Percentiles rank a stretch among this genome's conserved stretches.
phyloP scores from a whole-genome alignment of 108 stramenopile genomes.

The Nitzschia sp. region DNA sequence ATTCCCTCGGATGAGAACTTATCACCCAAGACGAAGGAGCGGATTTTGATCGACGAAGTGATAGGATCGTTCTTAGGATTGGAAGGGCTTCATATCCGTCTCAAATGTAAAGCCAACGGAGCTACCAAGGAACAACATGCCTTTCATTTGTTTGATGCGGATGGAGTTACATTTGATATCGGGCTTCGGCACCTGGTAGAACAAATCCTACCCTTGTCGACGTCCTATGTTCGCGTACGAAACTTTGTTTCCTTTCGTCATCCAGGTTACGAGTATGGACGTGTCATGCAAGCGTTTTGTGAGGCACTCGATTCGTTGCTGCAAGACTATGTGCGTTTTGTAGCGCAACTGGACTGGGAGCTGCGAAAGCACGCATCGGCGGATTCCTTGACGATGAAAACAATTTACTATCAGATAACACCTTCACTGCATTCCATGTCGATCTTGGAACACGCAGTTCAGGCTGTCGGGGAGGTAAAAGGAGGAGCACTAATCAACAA shows the following conservation, averaged over 20 bases:
- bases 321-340: slow-evolving; percentile 76
- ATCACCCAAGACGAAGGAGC: slow-evolving; percentile 51
- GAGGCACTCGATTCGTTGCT: slow-evolving; percentile 72
- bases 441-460: slow-evolving; percentile 55
- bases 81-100: slow-evolving; percentile 60
- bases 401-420: slow-evolving; percentile 69
- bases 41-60: slow-evolving; percentile 70
- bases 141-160: slow-evolving; percentile 40
- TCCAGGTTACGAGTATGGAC: slow-evolving; percentile 79
- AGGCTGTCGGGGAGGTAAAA: slow-evolving; percentile 46
- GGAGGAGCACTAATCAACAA: slow-evolving; percentile 84
- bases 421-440: slow-evolving; percentile 75
- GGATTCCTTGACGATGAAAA: slow-evolving; percentile 64
- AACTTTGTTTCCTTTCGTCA: slow-evolving; percentile 59
- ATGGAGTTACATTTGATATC: slow-evolving; percentile 42
- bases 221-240: slow-evolving; percentile 62
- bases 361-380: slow-evolving; percentile 26
- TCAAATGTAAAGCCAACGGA: slow-evolving; percentile 22
- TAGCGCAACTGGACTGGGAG: slow-evolving; percentile 63
- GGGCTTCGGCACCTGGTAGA: slow-evolving; percentile 55
- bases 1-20: slow-evolving; percentile 24
- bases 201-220: slow-evolving; percentile 70
- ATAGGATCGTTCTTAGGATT: slow-evolving; percentile 81
- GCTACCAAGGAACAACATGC: slow-evolving; percentile 2
- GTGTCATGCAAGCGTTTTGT: slow-evolving; percentile 84